Evolutionary conservation across 2,329 filamentous ascomycete genomes (phyloP).

Genomic region (Aspergillus tamarii): DNA sequence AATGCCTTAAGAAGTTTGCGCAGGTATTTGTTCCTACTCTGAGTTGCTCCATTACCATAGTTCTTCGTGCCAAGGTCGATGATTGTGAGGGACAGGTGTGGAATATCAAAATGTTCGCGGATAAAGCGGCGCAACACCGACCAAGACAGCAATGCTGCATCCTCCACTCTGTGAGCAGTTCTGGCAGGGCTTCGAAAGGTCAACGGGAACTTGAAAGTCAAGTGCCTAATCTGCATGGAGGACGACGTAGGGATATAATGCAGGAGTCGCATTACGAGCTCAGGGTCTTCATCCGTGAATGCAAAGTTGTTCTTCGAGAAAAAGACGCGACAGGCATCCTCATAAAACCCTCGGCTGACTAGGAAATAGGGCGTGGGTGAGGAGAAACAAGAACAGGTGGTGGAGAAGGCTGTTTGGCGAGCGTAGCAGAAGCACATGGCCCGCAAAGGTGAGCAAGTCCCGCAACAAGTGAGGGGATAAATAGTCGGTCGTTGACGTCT

Average conservation of each 20-base stretch:
- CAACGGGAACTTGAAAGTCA: conserved; percentile 27
- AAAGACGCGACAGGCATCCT: conserved; percentile 25
- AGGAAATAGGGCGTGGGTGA: conserved; percentile 30
- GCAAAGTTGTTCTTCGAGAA: conserved; percentile 27
- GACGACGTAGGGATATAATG: conserved; percentile 23
- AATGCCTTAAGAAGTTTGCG: conserved; percentile 25
- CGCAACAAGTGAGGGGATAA: conserved; percentile 24
- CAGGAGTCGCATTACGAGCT: conserved; percentile 25
- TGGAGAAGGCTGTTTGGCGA: conserved; percentile 28
- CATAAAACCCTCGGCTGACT: conserved; percentile 27
- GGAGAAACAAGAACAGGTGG: conserved; percentile 28
- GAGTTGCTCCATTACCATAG: not conserved
- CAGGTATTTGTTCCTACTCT: conserved; percentile 21
- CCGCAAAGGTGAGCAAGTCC: conserved; percentile 25
- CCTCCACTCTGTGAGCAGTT: conserved; percentile 11
- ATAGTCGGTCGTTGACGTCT: conserved; percentile 12
- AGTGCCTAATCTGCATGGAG: conserved; percentile 23
- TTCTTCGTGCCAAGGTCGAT: conserved; percentile 22
- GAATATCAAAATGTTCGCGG: conserved; percentile 29
- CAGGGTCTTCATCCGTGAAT: conserved; percentile 28
- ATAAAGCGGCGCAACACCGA: conserved; percentile 32
- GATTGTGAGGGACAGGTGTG: conserved; percentile 23
- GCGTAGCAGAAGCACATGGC: conserved; percentile 26
- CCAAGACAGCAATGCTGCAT: conserved; percentile 23
- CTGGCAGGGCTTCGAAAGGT: conserved; percentile 12